Percentiles rank a stretch among this genome's conserved stretches.
Evolutionary conservation across 129 eudicot genomes (phyloP).

Genomic region (Saposhnikovia divaricata): DNA sequence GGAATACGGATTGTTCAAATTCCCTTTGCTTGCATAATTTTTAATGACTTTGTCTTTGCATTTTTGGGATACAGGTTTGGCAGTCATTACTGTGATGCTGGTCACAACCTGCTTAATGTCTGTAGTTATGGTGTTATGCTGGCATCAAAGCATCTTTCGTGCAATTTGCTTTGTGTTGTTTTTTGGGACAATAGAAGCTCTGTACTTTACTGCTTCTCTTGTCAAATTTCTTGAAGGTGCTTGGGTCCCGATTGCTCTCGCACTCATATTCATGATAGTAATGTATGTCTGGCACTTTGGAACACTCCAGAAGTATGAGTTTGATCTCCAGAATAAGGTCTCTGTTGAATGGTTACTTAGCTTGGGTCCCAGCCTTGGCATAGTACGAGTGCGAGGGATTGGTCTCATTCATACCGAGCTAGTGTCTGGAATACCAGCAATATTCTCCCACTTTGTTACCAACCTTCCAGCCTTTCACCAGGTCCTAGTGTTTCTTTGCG

Average conservation of each 20-base stretch:
- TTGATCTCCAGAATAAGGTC: constrained; percentile 90
- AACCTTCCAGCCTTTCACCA: constrained; percentile 99
- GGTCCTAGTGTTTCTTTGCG: constrained; percentile 80
- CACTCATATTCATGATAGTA: constrained; percentile 64
- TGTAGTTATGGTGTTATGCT: constrained; percentile 74
- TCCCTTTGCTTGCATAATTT: background rate
- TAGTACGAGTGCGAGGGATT: constrained; percentile 86
- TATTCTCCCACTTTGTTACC: constrained; percentile 92
- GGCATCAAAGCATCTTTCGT: constrained; percentile 64
- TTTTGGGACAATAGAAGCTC: constrained; percentile 79
- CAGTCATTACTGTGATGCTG: constrained; percentile 92
- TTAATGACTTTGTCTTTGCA: background rate
- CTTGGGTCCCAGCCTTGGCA: constrained; percentile 81
- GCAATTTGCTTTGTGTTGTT: constrained; percentile 62
- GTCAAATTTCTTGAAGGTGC: constrained; percentile 96
- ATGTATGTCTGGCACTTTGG: constrained; percentile 97
- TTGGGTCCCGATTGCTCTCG: constrained; percentile 90
- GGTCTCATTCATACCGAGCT: constrained; percentile 96
- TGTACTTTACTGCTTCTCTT: constrained; percentile 88
- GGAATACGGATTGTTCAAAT: background rate
- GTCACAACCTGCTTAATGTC: constrained; percentile 98
- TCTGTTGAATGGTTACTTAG: constrained; percentile 88
- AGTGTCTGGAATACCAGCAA: constrained; percentile 90
- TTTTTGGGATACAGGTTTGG: constrained; percentile 60
- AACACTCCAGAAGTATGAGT: constrained; percentile 68